A percentile compares a stretch with the other conserved stretches of the same genome.
phyloP scores from a whole-genome alignment of 2,329 filamentous ascomycete species.

The Didymella arachidicola region DNA sequence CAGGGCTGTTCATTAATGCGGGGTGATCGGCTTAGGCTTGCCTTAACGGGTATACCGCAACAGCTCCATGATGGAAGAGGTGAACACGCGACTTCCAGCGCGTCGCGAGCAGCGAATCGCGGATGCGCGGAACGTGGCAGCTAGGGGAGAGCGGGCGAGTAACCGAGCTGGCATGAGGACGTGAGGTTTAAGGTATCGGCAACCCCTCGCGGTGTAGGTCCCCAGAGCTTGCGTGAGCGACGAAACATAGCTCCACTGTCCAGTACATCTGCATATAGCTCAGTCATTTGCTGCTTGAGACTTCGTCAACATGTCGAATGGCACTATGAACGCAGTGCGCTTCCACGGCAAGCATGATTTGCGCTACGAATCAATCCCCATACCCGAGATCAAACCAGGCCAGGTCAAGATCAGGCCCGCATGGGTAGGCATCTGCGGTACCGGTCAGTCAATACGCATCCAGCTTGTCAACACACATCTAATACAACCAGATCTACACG shows the following conservation, averaged over 20 bases:
- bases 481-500: conserved; percentile 52
- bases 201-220: background rate
- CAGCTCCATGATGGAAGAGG: conserved; percentile 2
- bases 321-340: conserved; percentile 56
- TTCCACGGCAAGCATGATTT: conserved; percentile 57
- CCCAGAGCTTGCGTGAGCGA: conserved; percentile 3
- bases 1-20: conserved; percentile 21
- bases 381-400: conserved; percentile 51
- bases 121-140: conserved; percentile 5
- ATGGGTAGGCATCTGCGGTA: conserved; percentile 55
- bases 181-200: conserved; percentile 1
- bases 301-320: conserved; percentile 24
- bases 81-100: conserved; percentile 20
- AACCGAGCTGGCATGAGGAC: conserved; percentile 4
- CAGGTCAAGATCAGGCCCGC: conserved; percentile 55
- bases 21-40: conserved; percentile 34
- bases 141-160: background rate
- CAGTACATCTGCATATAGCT: background rate
- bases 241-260: background rate
- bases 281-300: background rate
- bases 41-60: conserved; percentile 33
- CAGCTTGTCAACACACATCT: background rate
- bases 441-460: background rate
- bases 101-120: conserved; percentile 10
- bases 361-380: conserved; percentile 53